phyloP scores from a whole-genome alignment of 2,329 filamentous ascomycete species.

The Fusarium guadeloupense region DNA sequence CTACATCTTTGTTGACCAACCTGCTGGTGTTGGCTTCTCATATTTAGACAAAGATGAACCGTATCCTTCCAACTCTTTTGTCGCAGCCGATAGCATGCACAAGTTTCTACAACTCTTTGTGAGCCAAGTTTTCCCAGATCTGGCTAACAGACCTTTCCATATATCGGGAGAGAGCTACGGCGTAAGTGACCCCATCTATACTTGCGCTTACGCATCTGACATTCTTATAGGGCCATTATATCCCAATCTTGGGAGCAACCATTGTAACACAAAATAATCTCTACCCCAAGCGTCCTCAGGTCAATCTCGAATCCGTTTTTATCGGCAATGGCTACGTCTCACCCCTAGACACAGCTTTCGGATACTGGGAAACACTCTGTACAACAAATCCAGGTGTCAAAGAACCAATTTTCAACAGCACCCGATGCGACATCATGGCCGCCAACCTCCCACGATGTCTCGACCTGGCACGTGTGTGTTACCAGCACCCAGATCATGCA shows the following conservation, averaged over 20 bases:
- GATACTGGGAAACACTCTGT: conserved; percentile 37
- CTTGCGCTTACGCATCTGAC: neutral
- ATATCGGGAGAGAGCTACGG: conserved; percentile 36
- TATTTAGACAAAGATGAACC: conserved; percentile 31
- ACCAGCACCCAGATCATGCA: conserved; percentile 28
- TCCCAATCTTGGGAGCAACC: conserved; percentile 33
- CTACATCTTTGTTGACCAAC: conserved; percentile 38
- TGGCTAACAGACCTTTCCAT: conserved; percentile 18
- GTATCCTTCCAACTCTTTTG: conserved; percentile 24
- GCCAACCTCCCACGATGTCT: conserved; percentile 34
- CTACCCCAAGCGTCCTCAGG: conserved; percentile 15
- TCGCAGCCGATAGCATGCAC: conserved; percentile 29
- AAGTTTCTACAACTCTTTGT: conserved; percentile 33
- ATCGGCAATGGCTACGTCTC: conserved; percentile 37
- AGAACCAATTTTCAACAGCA: conserved; percentile 26
- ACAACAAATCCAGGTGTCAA: conserved; percentile 29
- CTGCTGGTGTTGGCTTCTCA: conserved; percentile 34
- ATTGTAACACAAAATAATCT: conserved; percentile 33
- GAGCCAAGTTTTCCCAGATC: conserved; percentile 16
- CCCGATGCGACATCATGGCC: conserved; percentile 22
- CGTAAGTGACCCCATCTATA: neutral
- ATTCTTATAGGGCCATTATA: conserved; percentile 18
- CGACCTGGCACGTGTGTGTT: conserved; percentile 25
- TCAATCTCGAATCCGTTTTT: conserved; percentile 23
- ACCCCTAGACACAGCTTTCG: conserved; percentile 25